Percentiles rank a stretch among this genome's conserved stretches.
These are phyloP conservation scores for Bauhinia variegata DNA, from an alignment of 306 rosid genomes.

Conservation along the genomic window DNA sequence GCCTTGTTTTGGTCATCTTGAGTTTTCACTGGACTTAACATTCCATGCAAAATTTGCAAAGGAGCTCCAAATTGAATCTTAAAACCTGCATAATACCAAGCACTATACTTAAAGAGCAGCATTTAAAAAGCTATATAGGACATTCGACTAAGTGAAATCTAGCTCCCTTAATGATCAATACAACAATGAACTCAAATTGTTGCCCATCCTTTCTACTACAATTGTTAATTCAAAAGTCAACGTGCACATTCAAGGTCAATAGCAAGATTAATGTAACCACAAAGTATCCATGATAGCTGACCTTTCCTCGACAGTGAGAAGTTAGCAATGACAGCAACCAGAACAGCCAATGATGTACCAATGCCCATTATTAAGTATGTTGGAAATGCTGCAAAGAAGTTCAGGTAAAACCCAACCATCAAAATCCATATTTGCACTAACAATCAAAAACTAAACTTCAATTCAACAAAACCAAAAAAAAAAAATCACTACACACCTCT, in stretches of 20 bases:
- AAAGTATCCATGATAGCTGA: constrained; percentile 27
- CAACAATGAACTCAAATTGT: background rate
- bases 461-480: background rate
- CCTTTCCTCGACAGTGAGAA: constrained; percentile 64
- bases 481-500: constrained; percentile 31
- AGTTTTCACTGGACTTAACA: constrained; percentile 37
- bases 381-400: constrained; percentile 51
- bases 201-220: background rate
- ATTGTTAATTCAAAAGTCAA: background rate
- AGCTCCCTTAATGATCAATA: background rate
- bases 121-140: background rate
- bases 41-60: constrained; percentile 49
- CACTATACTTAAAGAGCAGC: background rate
- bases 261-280: background rate
- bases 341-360: constrained; percentile 62
- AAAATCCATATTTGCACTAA: background rate
- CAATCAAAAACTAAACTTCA: background rate
- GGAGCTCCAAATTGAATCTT: constrained; percentile 54
- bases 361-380: constrained; percentile 44
- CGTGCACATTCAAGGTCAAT: background rate
- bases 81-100: constrained; percentile 49
- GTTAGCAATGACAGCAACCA: constrained; percentile 55
- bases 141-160: background rate
- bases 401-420: background rate
- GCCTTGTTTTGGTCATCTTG: constrained; percentile 21